Conservation (phyloP, 75 land plant species). For the Isoetes taiwanensis region DNA sequence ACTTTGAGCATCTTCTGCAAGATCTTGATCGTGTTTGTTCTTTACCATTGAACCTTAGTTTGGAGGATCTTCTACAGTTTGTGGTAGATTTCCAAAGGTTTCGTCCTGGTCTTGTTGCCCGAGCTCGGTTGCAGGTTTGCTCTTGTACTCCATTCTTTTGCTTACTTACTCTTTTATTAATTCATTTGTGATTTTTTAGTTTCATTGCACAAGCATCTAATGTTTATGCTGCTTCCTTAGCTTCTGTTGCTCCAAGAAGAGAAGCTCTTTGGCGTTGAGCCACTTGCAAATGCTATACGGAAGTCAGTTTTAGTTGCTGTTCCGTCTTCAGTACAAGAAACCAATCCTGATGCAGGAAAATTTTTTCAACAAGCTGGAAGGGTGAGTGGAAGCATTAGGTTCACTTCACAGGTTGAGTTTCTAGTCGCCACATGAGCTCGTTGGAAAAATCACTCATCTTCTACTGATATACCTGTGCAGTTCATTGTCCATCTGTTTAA, state of each 20-base stretch:
- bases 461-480: constrained; percentile 21
- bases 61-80: constrained; percentile 58
- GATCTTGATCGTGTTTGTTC: constrained; percentile 73
- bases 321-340: too few species aligned
- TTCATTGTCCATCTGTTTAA: constrained; percentile 55
- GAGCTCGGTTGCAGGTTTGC: constrained; percentile 77
- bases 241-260: constrained; percentile 70
- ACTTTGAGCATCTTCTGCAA: constrained; percentile 75
- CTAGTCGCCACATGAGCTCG: too few species aligned
- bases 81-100: constrained; percentile 72
- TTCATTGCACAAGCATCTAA: neutral
- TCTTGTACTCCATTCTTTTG: neutral
- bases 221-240: constrained; percentile 24
- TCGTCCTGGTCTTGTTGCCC: constrained; percentile 84
- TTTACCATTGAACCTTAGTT: constrained; percentile 35
- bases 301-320: constrained; percentile 12
- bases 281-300: constrained; percentile 42
- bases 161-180: neutral
- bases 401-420: too few species aligned
- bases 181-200: neutral
- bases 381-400: too few species aligned
- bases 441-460: neutral
- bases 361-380: constrained; percentile 55
- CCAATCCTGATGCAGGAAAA: constrained; percentile 39
- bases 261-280: constrained; percentile 70